phyloP scores from a whole-genome alignment of 495 filamentous ascomycete species.

The Penicillium subrubescens region DNA sequence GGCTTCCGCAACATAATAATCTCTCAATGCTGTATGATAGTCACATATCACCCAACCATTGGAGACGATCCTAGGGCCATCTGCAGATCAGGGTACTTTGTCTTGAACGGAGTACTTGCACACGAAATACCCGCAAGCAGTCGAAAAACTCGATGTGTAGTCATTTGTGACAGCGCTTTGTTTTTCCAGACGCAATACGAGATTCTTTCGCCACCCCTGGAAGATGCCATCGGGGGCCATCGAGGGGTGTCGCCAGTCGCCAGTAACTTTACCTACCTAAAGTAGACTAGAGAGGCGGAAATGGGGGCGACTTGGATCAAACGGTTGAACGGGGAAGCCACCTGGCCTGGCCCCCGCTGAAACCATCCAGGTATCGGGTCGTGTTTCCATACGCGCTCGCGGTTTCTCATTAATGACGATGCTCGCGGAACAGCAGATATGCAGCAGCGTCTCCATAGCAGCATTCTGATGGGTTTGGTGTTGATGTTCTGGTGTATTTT shows the following conservation, averaged over 20 bases:
- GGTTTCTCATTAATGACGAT: conserved; percentile 8
- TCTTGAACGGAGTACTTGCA: background rate
- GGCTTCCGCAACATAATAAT: background rate
- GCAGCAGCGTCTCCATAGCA: conserved; percentile 6
- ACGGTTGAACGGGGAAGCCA: conserved; percentile 1
- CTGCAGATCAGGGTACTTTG: background rate
- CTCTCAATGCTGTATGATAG: background rate
- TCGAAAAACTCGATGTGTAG: background rate
- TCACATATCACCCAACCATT: background rate
- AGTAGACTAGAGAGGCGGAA: conserved; percentile 4
- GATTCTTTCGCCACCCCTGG: conserved; percentile 5
- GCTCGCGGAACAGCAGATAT: background rate
- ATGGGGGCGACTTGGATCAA: conserved; percentile 3
- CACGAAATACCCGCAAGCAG: background rate
- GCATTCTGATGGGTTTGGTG: background rate
- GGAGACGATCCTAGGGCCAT: background rate
- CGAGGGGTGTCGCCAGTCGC: background rate
- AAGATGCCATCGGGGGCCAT: background rate
- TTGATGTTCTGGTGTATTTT: background rate
- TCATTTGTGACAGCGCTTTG: background rate
- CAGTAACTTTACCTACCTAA: background rate
- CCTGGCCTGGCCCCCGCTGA: conserved; percentile 4
- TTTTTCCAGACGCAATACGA: conserved; percentile 1
- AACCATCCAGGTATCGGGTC: conserved; percentile 7
- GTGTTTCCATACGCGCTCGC: conserved; percentile 9